These are phyloP conservation scores for Ehretia macrophylla DNA, from an alignment of 257 asterid genomes.

Conservation along the genomic window DNA sequence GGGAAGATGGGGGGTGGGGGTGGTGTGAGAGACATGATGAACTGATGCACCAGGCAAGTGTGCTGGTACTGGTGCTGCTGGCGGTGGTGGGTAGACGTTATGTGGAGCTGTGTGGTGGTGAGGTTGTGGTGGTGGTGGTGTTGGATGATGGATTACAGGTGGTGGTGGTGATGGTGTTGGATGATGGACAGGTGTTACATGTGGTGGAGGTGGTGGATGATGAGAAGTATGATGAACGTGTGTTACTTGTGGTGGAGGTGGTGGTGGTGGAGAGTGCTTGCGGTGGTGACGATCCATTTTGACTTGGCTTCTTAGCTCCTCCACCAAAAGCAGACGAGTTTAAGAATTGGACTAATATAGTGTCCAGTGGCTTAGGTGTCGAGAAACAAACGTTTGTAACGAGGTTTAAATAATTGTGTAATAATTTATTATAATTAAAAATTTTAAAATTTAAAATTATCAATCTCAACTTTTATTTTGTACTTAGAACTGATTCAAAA, in stretches of 20 bases:
- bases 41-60: not conserved
- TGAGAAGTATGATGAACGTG: slow-evolving; percentile 30
- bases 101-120: slow-evolving; percentile 6
- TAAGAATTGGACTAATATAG: no score
- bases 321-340: not conserved
- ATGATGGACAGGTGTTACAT: no score
- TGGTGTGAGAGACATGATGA: slow-evolving; percentile 2
- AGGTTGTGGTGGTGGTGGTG: slow-evolving; percentile 12
- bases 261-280: slow-evolving; percentile 13
- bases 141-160: slow-evolving; percentile 17
- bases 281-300: slow-evolving; percentile 1
- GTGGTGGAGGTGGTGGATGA: slow-evolving; percentile 10
- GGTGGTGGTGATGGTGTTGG: slow-evolving; percentile 24
- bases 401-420: no score
- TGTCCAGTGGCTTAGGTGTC: no score
- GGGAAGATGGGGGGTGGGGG: slow-evolving; percentile 5
- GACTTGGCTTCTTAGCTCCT: not conserved
- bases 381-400: no score
- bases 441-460: no score
- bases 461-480: no score
- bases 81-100: slow-evolving; percentile 16
- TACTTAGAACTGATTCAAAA: no score
- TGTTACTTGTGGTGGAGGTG: slow-evolving; percentile 30
- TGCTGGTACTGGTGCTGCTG: slow-evolving; percentile 11
- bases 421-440: no score